Evolutionary conservation across 2,329 filamentous ascomycete species (phyloP), one percentile per base, ranked within the genome.

Genomic region (Exophiala phaeomuriformis): DNA sequence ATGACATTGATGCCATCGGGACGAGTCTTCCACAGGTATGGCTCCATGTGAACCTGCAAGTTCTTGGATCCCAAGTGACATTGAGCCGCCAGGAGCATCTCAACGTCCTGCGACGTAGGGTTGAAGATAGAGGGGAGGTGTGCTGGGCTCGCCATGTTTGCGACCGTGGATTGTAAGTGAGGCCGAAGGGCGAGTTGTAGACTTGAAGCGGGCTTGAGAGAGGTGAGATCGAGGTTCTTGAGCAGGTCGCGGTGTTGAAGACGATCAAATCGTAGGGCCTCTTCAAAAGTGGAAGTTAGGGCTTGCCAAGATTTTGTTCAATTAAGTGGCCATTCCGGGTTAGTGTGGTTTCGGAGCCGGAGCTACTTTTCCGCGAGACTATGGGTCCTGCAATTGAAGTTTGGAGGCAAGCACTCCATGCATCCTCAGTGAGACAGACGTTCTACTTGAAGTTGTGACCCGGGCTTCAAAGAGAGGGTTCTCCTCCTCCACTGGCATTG

Each of bases 11-110:
- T 86, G 78, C 93, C 93, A 71, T 98, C 94, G 65, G 89, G 86
- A 73, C 93, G 88, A 75, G 90, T 95, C 87, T 98, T 98, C 91
- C 91, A 98, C 72, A 98, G 86, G 83, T 98, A 98, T 67, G 90
- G 88, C 79, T 95, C 89, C 90, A 96, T 97, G 82, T 97, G 90
- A 73, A 94, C 88, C 83, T 97, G 93, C 70, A 98, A 77, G 85
- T 98, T 98, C 88, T 97, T 97, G 78, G 86, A 89, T 70, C 93
- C 93, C 69, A 97, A 84, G 79, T 98, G 94, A 78, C 81, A 84
- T 80, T 97, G 90, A 71, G 94, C 90, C 72, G 90, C 87, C 69
- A 98, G 87, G 72, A 98, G 89, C 88, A 90, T 93, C 88, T 98
- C 93, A 79, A 98, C 94, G 81, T 98, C 93, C 81, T 94, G 85